These are phyloP conservation scores for Mucor saturninus DNA, from an alignment of 371 early-diverging fungal genomes.

Conservation along the genomic window DNA sequence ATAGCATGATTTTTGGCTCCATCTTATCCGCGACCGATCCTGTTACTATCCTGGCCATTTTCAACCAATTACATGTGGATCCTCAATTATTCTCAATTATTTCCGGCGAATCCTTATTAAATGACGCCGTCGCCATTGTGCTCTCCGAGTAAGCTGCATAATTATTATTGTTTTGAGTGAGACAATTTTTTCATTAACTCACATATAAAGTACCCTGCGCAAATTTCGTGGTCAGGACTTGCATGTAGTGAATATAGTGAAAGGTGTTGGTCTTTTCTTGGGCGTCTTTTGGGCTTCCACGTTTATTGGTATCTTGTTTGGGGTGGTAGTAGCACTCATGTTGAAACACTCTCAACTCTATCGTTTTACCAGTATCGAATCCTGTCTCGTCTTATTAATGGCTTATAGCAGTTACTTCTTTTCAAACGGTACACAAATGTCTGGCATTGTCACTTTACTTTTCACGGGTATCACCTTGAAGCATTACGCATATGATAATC, in stretches of 20 bases:
- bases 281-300: conserved; percentile 85
- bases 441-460: conserved; percentile 92
- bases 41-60: conserved; percentile 92
- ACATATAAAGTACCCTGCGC: conserved; percentile 66
- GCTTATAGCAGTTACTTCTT: conserved; percentile 92
- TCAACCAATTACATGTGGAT: conserved; percentile 90
- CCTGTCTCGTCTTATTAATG: conserved; percentile 82
- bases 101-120: conserved; percentile 92
- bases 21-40: conserved; percentile 96
- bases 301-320: conserved; percentile 80
- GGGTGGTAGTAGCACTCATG: conserved; percentile 78
- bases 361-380: conserved; percentile 79
- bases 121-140: conserved; percentile 97
- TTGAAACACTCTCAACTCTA: conserved; percentile 81
- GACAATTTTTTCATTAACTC: neutral
- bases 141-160: conserved; percentile 71
- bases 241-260: conserved; percentile 70
- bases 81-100: conserved; percentile 92
- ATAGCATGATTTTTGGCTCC: conserved; percentile 91
- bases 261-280: conserved; percentile 77
- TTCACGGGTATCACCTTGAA: conserved; percentile 92
- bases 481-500: conserved; percentile 92
- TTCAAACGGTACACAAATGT: conserved; percentile 84
- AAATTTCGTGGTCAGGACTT: conserved; percentile 81
- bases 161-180: neutral